Evolutionary conservation across 257 asterid species (phyloP), one percentile per base, ranked within the genome.

Genomic region (Cynanchum wilfordii): DNA sequence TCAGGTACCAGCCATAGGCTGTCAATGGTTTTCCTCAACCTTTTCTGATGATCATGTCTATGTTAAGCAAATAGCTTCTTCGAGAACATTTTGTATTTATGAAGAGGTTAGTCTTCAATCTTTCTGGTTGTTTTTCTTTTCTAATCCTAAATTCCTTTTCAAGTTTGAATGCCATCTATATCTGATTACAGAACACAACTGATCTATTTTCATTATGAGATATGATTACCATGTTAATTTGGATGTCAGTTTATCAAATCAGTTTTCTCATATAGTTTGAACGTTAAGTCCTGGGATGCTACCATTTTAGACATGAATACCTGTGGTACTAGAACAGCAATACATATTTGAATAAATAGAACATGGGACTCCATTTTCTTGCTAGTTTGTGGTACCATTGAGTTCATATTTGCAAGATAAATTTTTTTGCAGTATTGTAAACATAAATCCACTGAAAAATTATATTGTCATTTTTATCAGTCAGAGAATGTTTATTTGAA

Each of bases 41-140:
- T 49, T 81, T 38, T 76, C 56, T 63, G 91, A 86, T 70, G 86
- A 84, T 64, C 58, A 78, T 71, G 80, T 82, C 71, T 91, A 87
- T 82, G 75, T 80, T 55, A 73, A 83, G 84, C 84, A 84, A 73
- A 88, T 94, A 79, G 97, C 97, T 78, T 79, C 92, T 70, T 81
- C 96, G 30, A 86, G 99, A 77, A 91, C 98, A 76, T 94, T 91
- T 80, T 94, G 99, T 83, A 74, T 94, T 67, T 90, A 85, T 75
- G 98, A 94, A 78, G 96, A 91, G 93, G 96, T 86, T 62, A 59
- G 66, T 64, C 67, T 22, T 24, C 29, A 17, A n/a, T n/a, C n/a
- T n/a, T n/a, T n/a, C n/a, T n/a, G n/a, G n/a, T n/a, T n/a, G n/a
- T n/a, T n/a, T n/a, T n/a, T 20, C 72, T 70, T 29, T 65, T 33